Percentiles rank a stretch among this genome's conserved stretches.
Conservation (phyloP, 495 filamentous ascomycete species). For the Aspergillus baeticus region DNA sequence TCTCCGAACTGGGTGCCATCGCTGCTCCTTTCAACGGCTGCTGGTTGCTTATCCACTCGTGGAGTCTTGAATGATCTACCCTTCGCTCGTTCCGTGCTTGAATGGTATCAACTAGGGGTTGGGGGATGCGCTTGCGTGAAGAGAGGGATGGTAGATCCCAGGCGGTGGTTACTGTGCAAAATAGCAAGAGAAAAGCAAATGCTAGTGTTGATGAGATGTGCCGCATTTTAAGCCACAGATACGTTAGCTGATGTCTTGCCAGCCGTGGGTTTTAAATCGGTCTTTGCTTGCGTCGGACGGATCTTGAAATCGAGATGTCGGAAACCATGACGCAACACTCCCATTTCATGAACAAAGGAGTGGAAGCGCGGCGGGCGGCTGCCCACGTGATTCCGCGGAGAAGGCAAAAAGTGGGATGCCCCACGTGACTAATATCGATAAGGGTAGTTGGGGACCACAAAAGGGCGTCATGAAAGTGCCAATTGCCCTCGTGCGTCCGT, state of each 20-base stretch:
- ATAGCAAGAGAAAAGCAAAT: slow-evolving; percentile 12
- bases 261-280: neutral
- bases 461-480: slow-evolving; percentile 24
- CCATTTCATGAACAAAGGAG: too few species aligned
- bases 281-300: neutral
- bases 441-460: slow-evolving; percentile 25
- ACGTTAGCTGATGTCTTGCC: neutral
- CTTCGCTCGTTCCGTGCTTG: slow-evolving; percentile 14
- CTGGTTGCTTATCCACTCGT: slow-evolving; percentile 28
- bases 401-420: slow-evolving; percentile 15
- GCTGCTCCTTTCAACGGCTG: slow-evolving; percentile 32
- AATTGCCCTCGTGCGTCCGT: slow-evolving; percentile 15
- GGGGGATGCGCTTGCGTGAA: slow-evolving; percentile 22
- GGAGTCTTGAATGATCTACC: slow-evolving; percentile 4
- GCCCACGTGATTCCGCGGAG: slow-evolving; percentile 12
- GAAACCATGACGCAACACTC: slow-evolving; percentile 16
- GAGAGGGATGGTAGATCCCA: slow-evolving; percentile 9
- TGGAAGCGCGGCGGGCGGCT: neutral
- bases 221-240: slow-evolving; percentile 7
- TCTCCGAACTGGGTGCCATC: slow-evolving; percentile 37
- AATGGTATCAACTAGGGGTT: slow-evolving; percentile 11
- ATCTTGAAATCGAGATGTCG: neutral
- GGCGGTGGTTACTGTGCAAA: slow-evolving; percentile 15
- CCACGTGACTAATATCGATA: slow-evolving; percentile 31
- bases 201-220: neutral